Conservation (phyloP, 1,139 yeast genomes). For the Arxiozyma telluris region DNA sequence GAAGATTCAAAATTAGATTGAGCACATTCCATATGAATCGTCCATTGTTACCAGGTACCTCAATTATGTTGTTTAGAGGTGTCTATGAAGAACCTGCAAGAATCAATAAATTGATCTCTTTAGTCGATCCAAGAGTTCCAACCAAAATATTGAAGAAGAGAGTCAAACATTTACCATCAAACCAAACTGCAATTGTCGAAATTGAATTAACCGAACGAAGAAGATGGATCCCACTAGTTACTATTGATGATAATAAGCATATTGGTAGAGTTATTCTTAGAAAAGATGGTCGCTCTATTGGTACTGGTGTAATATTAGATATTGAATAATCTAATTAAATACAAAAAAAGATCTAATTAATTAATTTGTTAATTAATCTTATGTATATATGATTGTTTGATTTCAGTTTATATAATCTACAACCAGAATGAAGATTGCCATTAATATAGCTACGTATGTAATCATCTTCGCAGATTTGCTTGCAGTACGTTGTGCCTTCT, state of each 20-base stretch:
- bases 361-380: too few species aligned
- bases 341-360: neutral
- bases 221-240: conserved; percentile 53
- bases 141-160: conserved; percentile 39
- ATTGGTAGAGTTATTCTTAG: conserved; percentile 80
- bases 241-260: conserved; percentile 48
- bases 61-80: conserved; percentile 75
- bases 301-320: conserved; percentile 62
- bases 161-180: conserved; percentile 63
- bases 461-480: conserved; percentile 63
- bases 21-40: conserved; percentile 59
- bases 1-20: conserved; percentile 47
- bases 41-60: conserved; percentile 78
- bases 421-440: conserved; percentile 55
- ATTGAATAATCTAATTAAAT: conserved; percentile 1
- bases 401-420: conserved; percentile 40
- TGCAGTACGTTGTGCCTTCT: conserved; percentile 61
- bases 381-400: neutral
- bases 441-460: conserved; percentile 48
- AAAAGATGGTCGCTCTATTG: conserved; percentile 78
- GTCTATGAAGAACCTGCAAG: conserved; percentile 71
- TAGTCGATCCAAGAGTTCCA: conserved; percentile 41
- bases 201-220: conserved; percentile 45
- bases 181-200: conserved; percentile 64
- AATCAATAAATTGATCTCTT: conserved; percentile 46